A percentile compares a stretch with the other conserved stretches of the same genome.
These are phyloP conservation scores for Prinsepia uniflora DNA, from an alignment of 306 rosid genomes.

Conservation along the genomic window DNA sequence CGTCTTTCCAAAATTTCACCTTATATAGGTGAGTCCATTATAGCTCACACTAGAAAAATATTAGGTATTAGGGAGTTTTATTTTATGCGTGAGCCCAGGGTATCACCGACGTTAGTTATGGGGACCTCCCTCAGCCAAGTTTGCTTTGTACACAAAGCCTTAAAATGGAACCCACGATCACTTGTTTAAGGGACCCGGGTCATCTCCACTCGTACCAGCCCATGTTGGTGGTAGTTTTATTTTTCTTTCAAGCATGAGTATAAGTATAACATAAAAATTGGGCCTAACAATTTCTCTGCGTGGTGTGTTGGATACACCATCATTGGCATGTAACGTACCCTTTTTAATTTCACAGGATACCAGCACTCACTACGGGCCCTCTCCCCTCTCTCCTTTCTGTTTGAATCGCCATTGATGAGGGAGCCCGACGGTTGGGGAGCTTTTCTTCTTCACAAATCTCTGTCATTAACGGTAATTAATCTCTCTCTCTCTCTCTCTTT, in stretches of 20 bases:
- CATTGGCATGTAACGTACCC: neutral
- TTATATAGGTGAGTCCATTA: too few species aligned
- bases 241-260: neutral
- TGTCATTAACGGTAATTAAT: slow-evolving; percentile 4
- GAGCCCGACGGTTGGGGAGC: slow-evolving; percentile 6
- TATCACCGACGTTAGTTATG: too few species aligned
- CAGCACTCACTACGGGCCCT: neutral
- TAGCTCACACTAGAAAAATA: too few species aligned
- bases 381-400: slow-evolving; percentile 2
- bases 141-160: too few species aligned
- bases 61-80: too few species aligned
- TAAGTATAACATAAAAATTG: neutral
- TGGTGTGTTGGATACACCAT: neutral
- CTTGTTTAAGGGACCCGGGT: too few species aligned
- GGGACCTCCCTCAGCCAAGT: too few species aligned
- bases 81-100: too few species aligned
- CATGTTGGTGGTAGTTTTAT: too few species aligned
- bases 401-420: neutral
- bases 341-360: neutral
- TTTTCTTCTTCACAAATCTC: slow-evolving; percentile 10
- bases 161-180: too few species aligned
- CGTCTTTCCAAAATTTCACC: too few species aligned
- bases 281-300: neutral
- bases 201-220: too few species aligned
- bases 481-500: neutral